Base-by-base conservation (phyloP, 2,329 filamentous ascomycete species). In the Beauveria scarabaeidicola region DNA sequence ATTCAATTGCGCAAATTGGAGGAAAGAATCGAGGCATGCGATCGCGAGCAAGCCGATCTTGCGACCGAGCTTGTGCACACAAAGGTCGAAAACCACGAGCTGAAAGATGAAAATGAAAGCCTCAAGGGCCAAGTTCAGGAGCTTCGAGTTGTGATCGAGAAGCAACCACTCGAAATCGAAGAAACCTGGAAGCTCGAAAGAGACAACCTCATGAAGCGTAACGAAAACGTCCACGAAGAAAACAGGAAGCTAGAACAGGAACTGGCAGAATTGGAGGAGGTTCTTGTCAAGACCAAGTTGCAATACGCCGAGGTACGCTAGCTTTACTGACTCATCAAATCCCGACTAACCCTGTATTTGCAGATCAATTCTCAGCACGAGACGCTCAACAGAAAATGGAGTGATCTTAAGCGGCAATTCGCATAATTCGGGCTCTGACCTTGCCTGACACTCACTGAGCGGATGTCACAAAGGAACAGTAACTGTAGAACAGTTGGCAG, bases 271-370 rank as follows among this genome's bases (percentile, higher is more conserved):
- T 89, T 97, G 78, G 94, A 97, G 78, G 89, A 92, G 73, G 86
- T 91, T 72, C 78, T 99, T 65, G 93, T 99, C 63, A 85, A 88
- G 70, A 94, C 91, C 1, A 99, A 99, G 81, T 89, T 99, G 89
- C 84, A 85, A 69, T 91, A 92, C 77, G 94, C 94, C 58, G 91
- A 97, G 86, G 93, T 96, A 81, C 78, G 87, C 78, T 55, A 25
- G 10, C n/a, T 25, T 17, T 6, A 40, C 5, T 29, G n/a, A 47
- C 25, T n/a, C 25, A 23, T 2, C 23, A 15, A 17, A 23, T 25
- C 21, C 4, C 23, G n/a, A 15, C 47, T 59, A 27, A 65, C 40
- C 9, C 44, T 23, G 13, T n/a, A 19, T 13, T 29, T n/a, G 43
- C 29, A 91, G 88, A 82, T 90, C 65, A 89, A 88, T 67, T 77